A percentile compares a stretch with the other conserved stretches of the same genome.
phyloP scores from a whole-genome alignment of 2,329 filamentous ascomycete genomes.

The Onygenales sp. region DNA sequence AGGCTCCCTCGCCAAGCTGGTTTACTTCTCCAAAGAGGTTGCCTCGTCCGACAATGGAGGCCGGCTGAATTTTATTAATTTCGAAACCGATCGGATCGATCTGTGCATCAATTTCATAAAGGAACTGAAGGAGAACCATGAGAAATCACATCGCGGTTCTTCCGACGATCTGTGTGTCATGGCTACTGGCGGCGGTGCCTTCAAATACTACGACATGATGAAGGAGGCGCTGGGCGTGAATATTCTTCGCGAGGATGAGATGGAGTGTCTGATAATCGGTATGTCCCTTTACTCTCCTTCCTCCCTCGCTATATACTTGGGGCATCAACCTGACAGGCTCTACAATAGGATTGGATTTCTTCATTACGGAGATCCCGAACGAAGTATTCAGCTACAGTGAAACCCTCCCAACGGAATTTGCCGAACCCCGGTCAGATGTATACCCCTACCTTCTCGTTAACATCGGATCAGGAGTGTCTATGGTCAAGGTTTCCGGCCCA shows the following conservation, averaged over 20 bases:
- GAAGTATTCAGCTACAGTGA: constrained; percentile 98
- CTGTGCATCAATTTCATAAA: constrained; percentile 89
- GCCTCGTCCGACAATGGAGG: constrained; percentile 72
- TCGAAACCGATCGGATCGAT: constrained; percentile 91
- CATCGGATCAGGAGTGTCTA: constrained; percentile 92
- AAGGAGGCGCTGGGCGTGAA: constrained; percentile 74
- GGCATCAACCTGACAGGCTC: constrained; percentile 2
- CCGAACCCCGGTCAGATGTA: constrained; percentile 65
- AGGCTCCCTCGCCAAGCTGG: constrained; percentile 88
- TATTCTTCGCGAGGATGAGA: constrained; percentile 88
- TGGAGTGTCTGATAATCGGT: constrained; percentile 97
- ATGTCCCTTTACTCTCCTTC: constrained; percentile 14
- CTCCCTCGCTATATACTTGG: background rate
- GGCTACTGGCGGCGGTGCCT: constrained; percentile 91
- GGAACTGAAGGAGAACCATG: constrained; percentile 72
- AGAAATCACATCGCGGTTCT: constrained; percentile 58
- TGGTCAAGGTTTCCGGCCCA: constrained; percentile 92
- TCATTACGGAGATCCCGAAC: constrained; percentile 93
- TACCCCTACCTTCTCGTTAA: constrained; percentile 98
- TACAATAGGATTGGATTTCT: constrained; percentile 76
- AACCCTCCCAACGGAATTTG: constrained; percentile 80
- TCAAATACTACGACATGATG: constrained; percentile 92
- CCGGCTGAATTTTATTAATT: constrained; percentile 86
- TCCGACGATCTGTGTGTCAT: constrained; percentile 74
- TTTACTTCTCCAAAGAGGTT: constrained; percentile 90